Percentiles rank a stretch among this genome's conserved stretches.
These are phyloP conservation scores for Candida orba DNA, from an alignment of 805 yeast genomes.

Conservation along the genomic window DNA sequence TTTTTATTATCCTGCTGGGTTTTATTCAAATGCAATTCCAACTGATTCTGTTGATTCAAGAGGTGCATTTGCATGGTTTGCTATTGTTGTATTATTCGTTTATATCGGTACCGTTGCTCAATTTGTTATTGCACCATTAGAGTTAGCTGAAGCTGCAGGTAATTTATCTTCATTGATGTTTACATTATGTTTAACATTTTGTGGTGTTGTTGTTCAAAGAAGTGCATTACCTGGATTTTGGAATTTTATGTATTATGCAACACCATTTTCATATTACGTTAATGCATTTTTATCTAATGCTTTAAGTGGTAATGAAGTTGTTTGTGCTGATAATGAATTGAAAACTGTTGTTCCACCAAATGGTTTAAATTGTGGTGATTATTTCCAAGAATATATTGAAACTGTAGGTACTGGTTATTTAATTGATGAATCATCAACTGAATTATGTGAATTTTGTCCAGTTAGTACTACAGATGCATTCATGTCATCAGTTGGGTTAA, in stretches of 20 bases:
- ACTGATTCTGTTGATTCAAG: constrained; percentile 41
- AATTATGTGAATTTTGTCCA: constrained; percentile 55
- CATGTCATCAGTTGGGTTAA: constrained; percentile 36
- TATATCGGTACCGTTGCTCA: constrained; percentile 52
- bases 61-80: constrained; percentile 38
- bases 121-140: constrained; percentile 48
- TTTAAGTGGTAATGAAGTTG: constrained; percentile 39
- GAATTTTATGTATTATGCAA: constrained; percentile 67
- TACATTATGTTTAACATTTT: constrained; percentile 57
- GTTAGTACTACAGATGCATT: constrained; percentile 48
- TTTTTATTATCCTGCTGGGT: constrained; percentile 69
- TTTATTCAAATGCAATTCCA: constrained; percentile 58
- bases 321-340: constrained; percentile 42
- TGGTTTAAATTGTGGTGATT: constrained; percentile 52
- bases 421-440: constrained; percentile 28
- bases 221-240: constrained; percentile 59
- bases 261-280: constrained; percentile 62
- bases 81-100: constrained; percentile 45
- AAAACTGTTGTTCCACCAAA: constrained; percentile 42
- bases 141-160: constrained; percentile 55
- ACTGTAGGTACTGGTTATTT: constrained; percentile 22
- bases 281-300: constrained; percentile 46
- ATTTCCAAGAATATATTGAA: constrained; percentile 31
- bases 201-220: constrained; percentile 64
- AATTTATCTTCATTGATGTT: constrained; percentile 48